phyloP scores from a whole-genome alignment of 2,329 filamentous ascomycete genomes.

The Curvularia verruculosa region DNA sequence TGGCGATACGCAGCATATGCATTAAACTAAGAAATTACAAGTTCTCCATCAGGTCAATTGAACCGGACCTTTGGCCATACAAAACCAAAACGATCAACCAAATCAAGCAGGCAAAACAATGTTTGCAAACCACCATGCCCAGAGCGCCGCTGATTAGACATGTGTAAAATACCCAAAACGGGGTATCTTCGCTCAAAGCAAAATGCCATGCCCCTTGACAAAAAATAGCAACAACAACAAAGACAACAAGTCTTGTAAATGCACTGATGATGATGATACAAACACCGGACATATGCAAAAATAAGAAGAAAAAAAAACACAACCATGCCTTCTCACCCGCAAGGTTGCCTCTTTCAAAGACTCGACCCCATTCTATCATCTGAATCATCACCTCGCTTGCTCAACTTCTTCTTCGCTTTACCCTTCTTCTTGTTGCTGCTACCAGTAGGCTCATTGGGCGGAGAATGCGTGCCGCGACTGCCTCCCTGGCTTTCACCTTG shows the following conservation, averaged over 20 bases:
- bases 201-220: slow-evolving; percentile 8
- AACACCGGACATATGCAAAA: slow-evolving; percentile 15
- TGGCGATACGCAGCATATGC: neutral
- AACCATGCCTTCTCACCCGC: slow-evolving; percentile 1
- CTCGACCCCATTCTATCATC: slow-evolving; percentile 40
- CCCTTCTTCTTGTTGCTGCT: slow-evolving; percentile 40
- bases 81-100: neutral
- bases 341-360: slow-evolving; percentile 17
- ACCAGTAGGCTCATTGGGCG: slow-evolving; percentile 32
- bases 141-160: slow-evolving; percentile 8
- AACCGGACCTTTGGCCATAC: neutral
- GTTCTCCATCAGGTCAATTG: neutral
- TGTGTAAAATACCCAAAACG: slow-evolving; percentile 7
- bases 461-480: slow-evolving; percentile 37
- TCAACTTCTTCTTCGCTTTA: slow-evolving; percentile 41
- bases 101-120: no score
- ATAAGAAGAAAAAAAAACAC: neutral
- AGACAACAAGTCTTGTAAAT: slow-evolving; percentile 16
- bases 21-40: neutral
- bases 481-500: slow-evolving; percentile 39
- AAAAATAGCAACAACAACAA: no score
- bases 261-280: no score
- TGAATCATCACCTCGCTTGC: slow-evolving; percentile 23
- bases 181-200: slow-evolving; percentile 12
- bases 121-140: neutral